Evolutionary conservation across 164 flowering plant genomes (phyloP).

Genomic region (Kalanchoe fedtschenkoi): DNA sequence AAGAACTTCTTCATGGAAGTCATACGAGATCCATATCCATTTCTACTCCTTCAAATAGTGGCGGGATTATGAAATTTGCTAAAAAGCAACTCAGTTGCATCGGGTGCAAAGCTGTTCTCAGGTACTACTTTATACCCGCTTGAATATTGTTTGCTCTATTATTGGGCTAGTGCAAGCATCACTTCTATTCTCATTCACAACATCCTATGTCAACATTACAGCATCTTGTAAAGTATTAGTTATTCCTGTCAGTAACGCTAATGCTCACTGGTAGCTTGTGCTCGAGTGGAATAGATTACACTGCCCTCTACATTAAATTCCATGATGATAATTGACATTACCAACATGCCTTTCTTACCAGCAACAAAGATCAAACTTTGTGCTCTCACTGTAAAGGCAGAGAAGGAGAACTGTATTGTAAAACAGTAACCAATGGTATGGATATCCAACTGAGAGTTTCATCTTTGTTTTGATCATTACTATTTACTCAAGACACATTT

Average conservation of each 20-base stretch:
- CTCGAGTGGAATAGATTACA: no score
- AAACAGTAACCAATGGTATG: slow-evolving; percentile 76
- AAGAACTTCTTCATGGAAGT: slow-evolving; percentile 86
- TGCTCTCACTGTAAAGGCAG: slow-evolving; percentile 94
- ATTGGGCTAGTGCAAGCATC: neutral
- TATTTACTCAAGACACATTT: neutral
- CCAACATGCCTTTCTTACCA: slow-evolving; percentile 19
- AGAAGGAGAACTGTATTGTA: slow-evolving; percentile 93
- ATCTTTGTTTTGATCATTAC: neutral
- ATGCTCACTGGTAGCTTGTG: no score
- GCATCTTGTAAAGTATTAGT: no score
- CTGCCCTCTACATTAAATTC: neutral
- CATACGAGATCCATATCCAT: slow-evolving; percentile 93
- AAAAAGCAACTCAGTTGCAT: slow-evolving; percentile 83
- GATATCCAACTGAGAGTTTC: neutral
- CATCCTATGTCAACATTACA: no score
- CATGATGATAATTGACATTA: neutral
- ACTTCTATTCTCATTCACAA: neutral
- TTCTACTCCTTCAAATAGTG: slow-evolving; percentile 85
- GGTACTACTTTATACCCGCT: slow-evolving; percentile 29
- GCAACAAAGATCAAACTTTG: slow-evolving; percentile 59
- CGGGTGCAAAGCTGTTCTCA: slow-evolving; percentile 82
- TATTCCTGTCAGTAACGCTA: no score
- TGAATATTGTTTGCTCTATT: neutral
- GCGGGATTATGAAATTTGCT: slow-evolving; percentile 94